phyloP scores from a whole-genome alignment of 306 rosid genomes.

The Quercus dentata region DNA sequence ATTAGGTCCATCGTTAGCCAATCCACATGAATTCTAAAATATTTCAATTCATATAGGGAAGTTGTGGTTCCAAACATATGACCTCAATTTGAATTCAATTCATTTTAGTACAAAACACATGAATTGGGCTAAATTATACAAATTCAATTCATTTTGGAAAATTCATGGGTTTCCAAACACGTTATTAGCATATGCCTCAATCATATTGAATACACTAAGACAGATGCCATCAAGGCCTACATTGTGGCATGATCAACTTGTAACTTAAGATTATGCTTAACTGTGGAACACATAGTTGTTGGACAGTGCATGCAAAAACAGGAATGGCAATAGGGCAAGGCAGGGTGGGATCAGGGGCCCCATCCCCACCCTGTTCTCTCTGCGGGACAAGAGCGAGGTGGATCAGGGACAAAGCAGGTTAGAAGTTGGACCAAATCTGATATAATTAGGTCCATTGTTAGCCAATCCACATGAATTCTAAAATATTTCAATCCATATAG shows the following conservation, averaged over 20 bases:
- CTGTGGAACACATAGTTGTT: not conserved
- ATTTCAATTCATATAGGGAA: not conserved
- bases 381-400: too few relatives aligned
- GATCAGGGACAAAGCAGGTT: too few relatives aligned
- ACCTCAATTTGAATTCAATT: not conserved
- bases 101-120: not conserved
- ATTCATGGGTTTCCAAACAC: not conserved
- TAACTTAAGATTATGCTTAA: not conserved
- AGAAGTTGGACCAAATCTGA: not conserved
- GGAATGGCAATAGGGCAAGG: too few relatives aligned
- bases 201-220: too few relatives aligned
- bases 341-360: too few relatives aligned
- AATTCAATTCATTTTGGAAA: not conserved
- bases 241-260: not conserved
- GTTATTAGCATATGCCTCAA: not conserved
- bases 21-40: not conserved
- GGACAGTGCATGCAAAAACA: too few relatives aligned
- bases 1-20: too few relatives aligned
- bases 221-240: not conserved
- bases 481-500: not conserved
- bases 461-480: not conserved
- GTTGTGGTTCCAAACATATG: not conserved
- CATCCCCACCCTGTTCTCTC: too few relatives aligned
- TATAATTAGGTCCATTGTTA: too few relatives aligned
- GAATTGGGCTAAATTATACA: not conserved